These are phyloP conservation scores for Stephania yunnanensis DNA, from an alignment of 164 flowering plant genomes.

Conservation along the genomic window DNA sequence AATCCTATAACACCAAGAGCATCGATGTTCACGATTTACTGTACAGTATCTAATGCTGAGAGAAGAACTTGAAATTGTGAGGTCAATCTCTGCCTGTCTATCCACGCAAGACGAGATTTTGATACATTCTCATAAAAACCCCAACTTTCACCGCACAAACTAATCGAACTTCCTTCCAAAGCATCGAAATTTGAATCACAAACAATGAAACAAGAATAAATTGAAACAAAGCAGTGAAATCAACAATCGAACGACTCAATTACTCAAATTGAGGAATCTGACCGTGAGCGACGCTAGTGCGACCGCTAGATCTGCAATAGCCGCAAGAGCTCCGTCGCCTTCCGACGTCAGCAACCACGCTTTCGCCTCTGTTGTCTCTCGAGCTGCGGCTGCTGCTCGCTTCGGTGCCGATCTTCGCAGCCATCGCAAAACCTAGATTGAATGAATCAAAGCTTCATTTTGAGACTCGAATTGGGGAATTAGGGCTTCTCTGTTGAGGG, in stretches of 20 bases:
- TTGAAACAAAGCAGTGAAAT: not conserved
- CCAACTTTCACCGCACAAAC: not conserved
- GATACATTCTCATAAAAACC: no score
- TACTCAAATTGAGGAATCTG: slow-evolving; percentile 5
- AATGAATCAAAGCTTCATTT: not conserved
- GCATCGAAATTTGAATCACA: not conserved
- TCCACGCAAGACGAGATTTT: no score
- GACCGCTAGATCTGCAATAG: slow-evolving; percentile 61
- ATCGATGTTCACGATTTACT: no score
- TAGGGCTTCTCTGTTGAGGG: not conserved
- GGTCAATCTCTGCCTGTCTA: no score
- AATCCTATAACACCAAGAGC: no score
- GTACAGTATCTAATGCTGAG: no score
- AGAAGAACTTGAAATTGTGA: no score
- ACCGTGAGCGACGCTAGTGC: slow-evolving; percentile 65
- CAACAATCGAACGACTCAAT: not conserved
- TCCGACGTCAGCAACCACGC: slow-evolving; percentile 55
- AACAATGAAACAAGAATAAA: not conserved
- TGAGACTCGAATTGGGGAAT: not conserved
- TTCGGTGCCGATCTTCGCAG: slow-evolving; percentile 33
- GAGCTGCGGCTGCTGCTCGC: slow-evolving; percentile 40
- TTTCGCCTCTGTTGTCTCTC: slow-evolving; percentile 31
- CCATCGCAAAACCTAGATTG: slow-evolving; percentile 14
- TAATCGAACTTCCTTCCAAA: not conserved
- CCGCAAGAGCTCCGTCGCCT: slow-evolving; percentile 57